phyloP scores from a whole-genome alignment of 441 rosid genomes.

The Sinapis alba region DNA sequence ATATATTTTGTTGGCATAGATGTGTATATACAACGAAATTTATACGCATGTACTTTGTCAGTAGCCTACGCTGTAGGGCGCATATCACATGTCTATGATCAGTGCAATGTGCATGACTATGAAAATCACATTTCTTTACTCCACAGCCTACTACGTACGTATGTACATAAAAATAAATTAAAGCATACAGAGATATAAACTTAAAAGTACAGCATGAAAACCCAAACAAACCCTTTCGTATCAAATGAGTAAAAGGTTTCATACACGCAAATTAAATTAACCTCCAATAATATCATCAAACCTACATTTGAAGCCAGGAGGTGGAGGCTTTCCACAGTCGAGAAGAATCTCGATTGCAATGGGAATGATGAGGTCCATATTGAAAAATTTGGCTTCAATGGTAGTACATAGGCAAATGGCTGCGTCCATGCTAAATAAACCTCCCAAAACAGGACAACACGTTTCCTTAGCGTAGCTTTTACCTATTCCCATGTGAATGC shows the following conservation, averaged over 20 bases:
- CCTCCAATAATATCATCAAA: constrained; percentile 6
- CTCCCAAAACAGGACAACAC: constrained; percentile 77
- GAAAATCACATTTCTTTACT: constrained; percentile 7
- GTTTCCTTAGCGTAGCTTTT: constrained; percentile 50
- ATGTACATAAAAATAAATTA: not conserved
- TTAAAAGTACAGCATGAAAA: constrained; percentile 27
- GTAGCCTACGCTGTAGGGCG: not conserved
- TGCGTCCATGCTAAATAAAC: constrained; percentile 71
- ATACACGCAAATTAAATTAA: constrained; percentile 8
- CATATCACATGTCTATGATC: not conserved
- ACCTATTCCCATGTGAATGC: constrained; percentile 65
- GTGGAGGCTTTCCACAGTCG: constrained; percentile 76
- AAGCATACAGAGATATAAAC: constrained; percentile 15
- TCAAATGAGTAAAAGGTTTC: constrained; percentile 16
- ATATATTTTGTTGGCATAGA: not conserved
- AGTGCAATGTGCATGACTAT: constrained; percentile 6
- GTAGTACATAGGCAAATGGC: constrained; percentile 85
- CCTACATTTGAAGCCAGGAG: constrained; percentile 59
- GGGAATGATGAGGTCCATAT: constrained; percentile 60
- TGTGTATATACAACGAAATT: not conserved
- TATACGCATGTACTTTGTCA: not conserved
- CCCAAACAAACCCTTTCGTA: constrained; percentile 26
- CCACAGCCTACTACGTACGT: not conserved
- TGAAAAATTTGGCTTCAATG: constrained; percentile 68
- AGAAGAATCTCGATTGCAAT: constrained; percentile 73